Evolutionary conservation across 495 filamentous ascomycete species (phyloP).

Genomic region (Friedmanniomyces simplex): DNA sequence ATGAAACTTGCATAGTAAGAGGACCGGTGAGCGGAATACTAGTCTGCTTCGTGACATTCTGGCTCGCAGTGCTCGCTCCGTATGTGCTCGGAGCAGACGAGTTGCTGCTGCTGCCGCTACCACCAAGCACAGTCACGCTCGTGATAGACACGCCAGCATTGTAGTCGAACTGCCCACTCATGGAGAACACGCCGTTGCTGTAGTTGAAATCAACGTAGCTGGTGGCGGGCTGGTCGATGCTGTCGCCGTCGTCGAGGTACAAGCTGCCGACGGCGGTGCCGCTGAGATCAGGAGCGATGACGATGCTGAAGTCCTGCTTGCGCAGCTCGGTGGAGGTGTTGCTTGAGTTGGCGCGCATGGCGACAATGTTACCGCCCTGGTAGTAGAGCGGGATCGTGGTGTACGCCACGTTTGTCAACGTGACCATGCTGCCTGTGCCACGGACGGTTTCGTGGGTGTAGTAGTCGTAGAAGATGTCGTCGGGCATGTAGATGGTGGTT

Average conservation of each 20-base stretch:
- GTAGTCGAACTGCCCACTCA: no score
- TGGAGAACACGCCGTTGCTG: no score
- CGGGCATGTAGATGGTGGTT: slow-evolving; percentile 62
- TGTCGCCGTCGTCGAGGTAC: slow-evolving; percentile 38
- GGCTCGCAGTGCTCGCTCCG: no score
- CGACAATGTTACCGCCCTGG: slow-evolving; percentile 59
- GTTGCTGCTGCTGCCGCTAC: no score
- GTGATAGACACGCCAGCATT: no score
- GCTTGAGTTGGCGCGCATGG: slow-evolving; percentile 47
- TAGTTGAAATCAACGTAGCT: slow-evolving; percentile 30
- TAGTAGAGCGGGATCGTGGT: slow-evolving; percentile 66
- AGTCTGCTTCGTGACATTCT: no score
- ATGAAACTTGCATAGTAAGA: no score
- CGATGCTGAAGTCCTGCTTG: slow-evolving; percentile 54
- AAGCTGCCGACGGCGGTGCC: slow-evolving; percentile 41
- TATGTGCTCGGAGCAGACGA: no score
- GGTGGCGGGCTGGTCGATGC: slow-evolving; percentile 21
- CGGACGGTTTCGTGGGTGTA: slow-evolving; percentile 48
- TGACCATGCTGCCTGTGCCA: slow-evolving; percentile 44
- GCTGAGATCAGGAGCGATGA: slow-evolving; percentile 50
- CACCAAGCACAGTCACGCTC: no score
- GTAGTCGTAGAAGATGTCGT: slow-evolving; percentile 71
- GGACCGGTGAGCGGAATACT: no score
- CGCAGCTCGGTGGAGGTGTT: slow-evolving; percentile 63
- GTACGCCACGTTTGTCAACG: slow-evolving; percentile 43